Conservation (phyloP, 805 yeast genomes). For the Schizosaccharomyces cryophilus region DNA sequence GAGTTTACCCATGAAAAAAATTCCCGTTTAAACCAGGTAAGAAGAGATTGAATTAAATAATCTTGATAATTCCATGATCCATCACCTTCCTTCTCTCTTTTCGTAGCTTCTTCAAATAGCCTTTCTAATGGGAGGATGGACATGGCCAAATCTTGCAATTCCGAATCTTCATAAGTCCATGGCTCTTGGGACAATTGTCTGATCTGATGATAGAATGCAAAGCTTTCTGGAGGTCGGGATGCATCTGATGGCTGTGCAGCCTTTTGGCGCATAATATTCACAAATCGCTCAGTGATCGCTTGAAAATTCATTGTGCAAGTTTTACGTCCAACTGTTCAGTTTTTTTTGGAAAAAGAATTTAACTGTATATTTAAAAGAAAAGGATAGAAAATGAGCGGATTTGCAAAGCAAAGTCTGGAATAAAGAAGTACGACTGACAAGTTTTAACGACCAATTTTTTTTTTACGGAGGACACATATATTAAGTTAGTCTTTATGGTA, state of each 20-base stretch:
- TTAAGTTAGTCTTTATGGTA: no score
- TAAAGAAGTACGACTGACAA: no score
- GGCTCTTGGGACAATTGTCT: not conserved
- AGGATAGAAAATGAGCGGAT: not conserved
- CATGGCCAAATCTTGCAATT: constrained; percentile 30
- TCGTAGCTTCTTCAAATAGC: constrained; percentile 21
- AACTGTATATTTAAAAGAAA: not conserved
- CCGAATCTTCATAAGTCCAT: constrained; percentile 19
- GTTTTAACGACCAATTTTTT: no score
- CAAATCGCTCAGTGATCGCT: not conserved
- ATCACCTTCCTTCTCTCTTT: constrained; percentile 26
- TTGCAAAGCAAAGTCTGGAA: not conserved
- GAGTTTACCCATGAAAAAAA: constrained; percentile 68
- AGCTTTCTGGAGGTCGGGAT: not conserved
- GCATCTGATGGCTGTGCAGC: not conserved
- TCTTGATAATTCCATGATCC: constrained; percentile 25
- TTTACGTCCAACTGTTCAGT: not conserved
- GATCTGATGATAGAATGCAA: not conserved
- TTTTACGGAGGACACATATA: no score
- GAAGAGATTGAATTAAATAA: constrained; percentile 16
- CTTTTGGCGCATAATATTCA: not conserved
- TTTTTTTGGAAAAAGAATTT: no score
- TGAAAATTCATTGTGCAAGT: not conserved
- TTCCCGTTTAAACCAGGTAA: constrained; percentile 44
- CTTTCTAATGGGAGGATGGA: constrained; percentile 35